Conservation (phyloP, 202 grass and related monocot species). For the Schoenoplectus triqueter region DNA sequence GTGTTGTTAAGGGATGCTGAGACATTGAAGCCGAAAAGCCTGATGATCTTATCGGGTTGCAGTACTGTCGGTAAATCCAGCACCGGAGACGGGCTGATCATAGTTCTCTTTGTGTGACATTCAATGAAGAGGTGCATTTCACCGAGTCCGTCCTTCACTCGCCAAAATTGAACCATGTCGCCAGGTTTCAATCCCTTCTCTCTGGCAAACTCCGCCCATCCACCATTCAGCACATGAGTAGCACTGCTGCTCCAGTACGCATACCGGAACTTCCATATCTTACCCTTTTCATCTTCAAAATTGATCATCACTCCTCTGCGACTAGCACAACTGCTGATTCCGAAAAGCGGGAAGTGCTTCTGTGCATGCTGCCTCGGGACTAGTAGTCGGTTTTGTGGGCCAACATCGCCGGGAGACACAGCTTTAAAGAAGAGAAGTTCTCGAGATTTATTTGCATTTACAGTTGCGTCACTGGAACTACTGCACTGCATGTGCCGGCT, state of each 20-base stretch:
- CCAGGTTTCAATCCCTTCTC: neutral
- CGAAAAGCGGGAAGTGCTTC: neutral
- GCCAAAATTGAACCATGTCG: neutral
- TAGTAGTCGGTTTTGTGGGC: neutral
- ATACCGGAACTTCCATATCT: neutral
- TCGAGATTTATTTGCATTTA: neutral
- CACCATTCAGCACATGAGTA: neutral
- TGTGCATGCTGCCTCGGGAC: neutral
- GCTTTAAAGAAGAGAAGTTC: neutral
- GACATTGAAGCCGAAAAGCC: neutral
- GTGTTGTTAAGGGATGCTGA: neutral
- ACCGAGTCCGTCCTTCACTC: neutral
- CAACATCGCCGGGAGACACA: neutral
- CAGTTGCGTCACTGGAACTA: neutral
- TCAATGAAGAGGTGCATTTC: neutral
- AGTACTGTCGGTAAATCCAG: neutral
- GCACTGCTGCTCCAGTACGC: neutral
- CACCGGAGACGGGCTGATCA: neutral
- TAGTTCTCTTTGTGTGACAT: neutral
- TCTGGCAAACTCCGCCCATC: conserved; percentile 5
- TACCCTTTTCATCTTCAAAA: neutral
- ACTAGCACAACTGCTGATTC: neutral
- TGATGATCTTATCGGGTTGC: neutral
- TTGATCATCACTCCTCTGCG: neutral
- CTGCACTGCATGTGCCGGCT: neutral